Conservation (phyloP, 2,329 filamentous ascomycete genomes). For the Monosporascus cannonballus region DNA sequence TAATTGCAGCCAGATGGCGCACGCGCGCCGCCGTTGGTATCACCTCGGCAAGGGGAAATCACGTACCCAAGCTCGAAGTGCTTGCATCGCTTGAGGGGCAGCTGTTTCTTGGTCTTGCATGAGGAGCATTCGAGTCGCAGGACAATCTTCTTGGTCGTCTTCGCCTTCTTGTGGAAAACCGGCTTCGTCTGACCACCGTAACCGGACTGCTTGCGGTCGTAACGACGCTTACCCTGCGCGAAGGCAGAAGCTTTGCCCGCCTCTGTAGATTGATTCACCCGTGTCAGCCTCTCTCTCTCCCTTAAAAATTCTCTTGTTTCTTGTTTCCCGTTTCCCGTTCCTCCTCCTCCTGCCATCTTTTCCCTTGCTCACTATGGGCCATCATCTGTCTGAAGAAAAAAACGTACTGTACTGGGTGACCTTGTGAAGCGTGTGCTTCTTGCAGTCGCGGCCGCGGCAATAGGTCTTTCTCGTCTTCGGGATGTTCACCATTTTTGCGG, state of each 20-base stretch:
- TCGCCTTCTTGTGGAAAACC: constrained; percentile 99
- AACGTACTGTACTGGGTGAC: constrained; percentile 81
- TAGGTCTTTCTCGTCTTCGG: constrained; percentile 96
- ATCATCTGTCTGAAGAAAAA: neutral
- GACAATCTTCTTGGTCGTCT: constrained; percentile 99
- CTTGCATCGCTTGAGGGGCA: constrained; percentile 99
- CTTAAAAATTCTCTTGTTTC: neutral
- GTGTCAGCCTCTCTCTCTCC: constrained; percentile 5
- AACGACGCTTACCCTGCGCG: constrained; percentile 99
- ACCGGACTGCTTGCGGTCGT: constrained; percentile 98
- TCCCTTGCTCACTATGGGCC: constrained; percentile 1
- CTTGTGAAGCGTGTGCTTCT: constrained; percentile 86
- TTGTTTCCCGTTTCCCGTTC: neutral
- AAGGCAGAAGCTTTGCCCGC: constrained; percentile 70
- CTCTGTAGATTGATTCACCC: constrained; percentile 7
- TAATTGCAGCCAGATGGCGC: no score
- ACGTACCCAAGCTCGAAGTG: constrained; percentile 99
- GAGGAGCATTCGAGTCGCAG: constrained; percentile 93
- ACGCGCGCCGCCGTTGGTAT: no score
- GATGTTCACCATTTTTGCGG: constrained; percentile 69
- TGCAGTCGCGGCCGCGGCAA: constrained; percentile 95
- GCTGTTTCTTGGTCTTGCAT: constrained; percentile 98
- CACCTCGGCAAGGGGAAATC: neutral
- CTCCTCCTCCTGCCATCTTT: neutral
- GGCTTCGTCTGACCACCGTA: constrained; percentile 99